phyloP scores from a whole-genome alignment of 2,329 filamentous ascomycete genomes.

The Colletotrichum truncatum region DNA sequence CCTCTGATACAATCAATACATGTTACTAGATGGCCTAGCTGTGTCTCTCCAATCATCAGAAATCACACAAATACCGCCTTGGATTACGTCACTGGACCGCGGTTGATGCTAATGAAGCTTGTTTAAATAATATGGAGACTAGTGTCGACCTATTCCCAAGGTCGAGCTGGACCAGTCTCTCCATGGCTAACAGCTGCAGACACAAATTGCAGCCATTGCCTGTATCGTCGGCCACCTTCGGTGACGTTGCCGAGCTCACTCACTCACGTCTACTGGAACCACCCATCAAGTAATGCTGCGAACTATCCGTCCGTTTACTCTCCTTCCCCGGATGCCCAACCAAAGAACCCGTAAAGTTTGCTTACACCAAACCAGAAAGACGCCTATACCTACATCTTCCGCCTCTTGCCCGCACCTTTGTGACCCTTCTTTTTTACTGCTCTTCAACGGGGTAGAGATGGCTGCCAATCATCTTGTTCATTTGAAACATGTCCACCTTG shows the following conservation, averaged over 20 bases:
- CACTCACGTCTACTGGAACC: neutral
- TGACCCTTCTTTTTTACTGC: conserved; percentile 29
- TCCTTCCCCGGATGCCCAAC: conserved; percentile 16
- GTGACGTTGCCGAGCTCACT: neutral
- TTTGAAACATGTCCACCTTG: conserved; percentile 97
- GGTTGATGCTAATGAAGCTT: neutral
- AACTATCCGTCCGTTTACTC: conserved; percentile 1
- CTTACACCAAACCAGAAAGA: conserved; percentile 25
- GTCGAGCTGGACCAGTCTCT: conserved; percentile 6
- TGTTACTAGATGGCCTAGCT: too few species aligned
- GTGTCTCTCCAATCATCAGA: neutral
- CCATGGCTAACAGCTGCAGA: conserved; percentile 9
- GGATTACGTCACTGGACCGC: neutral
- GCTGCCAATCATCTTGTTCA: conserved; percentile 95
- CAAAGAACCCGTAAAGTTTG: conserved; percentile 9
- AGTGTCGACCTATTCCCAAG: conserved; percentile 12
- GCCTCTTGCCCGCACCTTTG: neutral
- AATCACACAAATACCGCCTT: neutral
- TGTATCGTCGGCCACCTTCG: neutral
- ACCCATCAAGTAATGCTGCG: neutral
- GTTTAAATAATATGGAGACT: conserved; percentile 2
- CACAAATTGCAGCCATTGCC: neutral
- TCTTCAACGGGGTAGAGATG: conserved; percentile 86
- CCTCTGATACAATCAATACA: too few species aligned
- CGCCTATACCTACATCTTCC: conserved; percentile 7